Evolutionary conservation across 495 filamentous ascomycete genomes (phyloP).

Genomic region (Xylaria bambusicola): DNA sequence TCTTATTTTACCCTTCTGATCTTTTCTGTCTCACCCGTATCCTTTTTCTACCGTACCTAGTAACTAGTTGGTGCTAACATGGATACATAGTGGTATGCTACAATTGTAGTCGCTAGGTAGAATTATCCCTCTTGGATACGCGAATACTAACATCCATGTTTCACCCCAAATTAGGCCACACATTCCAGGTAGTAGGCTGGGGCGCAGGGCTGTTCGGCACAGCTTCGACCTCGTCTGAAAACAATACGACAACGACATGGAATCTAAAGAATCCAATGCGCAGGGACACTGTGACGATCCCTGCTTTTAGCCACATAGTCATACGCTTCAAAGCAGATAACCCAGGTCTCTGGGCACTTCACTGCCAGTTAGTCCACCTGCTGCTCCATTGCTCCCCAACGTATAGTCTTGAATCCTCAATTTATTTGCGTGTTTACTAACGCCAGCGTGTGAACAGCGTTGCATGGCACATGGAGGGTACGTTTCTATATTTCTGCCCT

Average conservation of each 20-base stretch:
- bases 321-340: conserved; percentile 35
- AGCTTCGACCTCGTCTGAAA: not conserved
- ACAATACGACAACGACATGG: conserved; percentile 16
- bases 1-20: not conserved
- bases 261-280: conserved; percentile 36
- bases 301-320: conserved; percentile 31
- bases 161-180: conserved; percentile 28
- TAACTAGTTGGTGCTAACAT: conserved; percentile 15
- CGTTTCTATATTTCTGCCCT: conserved; percentile 1
- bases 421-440: too few species aligned
- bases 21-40: too few species aligned
- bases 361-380: too few species aligned
- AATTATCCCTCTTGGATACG: too few species aligned
- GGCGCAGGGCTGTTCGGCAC: conserved; percentile 29
- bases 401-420: too few species aligned
- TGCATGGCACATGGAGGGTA: conserved; percentile 36
- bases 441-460: too few species aligned
- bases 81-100: conserved; percentile 7
- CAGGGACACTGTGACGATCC: conserved; percentile 35
- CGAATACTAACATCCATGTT: conserved; percentile 8
- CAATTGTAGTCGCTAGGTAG: too few species aligned
- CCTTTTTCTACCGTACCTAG: conserved; percentile 1
- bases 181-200: conserved; percentile 38
- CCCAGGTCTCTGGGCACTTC: conserved; percentile 37
- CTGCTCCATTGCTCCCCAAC: too few species aligned